These are phyloP conservation scores for Malassezia nana DNA, from an alignment of 1,284 basidiomycete species.

Conservation along the genomic window DNA sequence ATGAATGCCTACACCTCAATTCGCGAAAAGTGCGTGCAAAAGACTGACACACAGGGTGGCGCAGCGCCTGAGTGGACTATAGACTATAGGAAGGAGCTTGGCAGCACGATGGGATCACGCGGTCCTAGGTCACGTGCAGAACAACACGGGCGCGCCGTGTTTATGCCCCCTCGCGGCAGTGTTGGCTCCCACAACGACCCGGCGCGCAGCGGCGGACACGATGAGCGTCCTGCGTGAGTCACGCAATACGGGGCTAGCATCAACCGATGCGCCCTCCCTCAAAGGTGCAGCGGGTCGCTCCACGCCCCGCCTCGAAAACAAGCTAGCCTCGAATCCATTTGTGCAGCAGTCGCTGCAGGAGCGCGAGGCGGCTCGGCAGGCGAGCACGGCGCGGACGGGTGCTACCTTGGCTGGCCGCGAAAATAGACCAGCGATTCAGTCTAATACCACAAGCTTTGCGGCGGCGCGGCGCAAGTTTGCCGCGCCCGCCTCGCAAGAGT, in stretches of 20 bases:
- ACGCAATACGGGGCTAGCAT: not conserved
- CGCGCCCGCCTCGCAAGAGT: slow-evolving; percentile 6
- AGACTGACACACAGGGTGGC: slow-evolving; percentile 4
- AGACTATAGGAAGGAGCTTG: no score
- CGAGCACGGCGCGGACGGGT: not conserved
- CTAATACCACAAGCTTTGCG: slow-evolving; percentile 6
- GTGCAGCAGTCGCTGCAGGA: slow-evolving; percentile 3
- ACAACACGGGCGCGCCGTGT: slow-evolving; percentile 6
- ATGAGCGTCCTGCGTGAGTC: slow-evolving; percentile 18
- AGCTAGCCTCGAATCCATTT: slow-evolving; percentile 8
- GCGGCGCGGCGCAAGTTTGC: slow-evolving; percentile 14
- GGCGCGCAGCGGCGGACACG: not conserved
- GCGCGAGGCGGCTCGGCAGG: not conserved
- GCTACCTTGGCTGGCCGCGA: not conserved
- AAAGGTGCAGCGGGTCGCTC: not conserved
- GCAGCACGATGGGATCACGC: slow-evolving; percentile 13
- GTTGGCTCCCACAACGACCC: not conserved
- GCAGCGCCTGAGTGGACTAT: slow-evolving; percentile 17
- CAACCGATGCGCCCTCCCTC: not conserved
- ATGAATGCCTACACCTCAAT: slow-evolving; percentile 48
- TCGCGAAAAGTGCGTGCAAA: slow-evolving; percentile 23
- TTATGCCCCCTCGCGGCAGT: slow-evolving; percentile 2
- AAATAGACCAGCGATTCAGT: not conserved
- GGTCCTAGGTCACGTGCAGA: slow-evolving; percentile 2
- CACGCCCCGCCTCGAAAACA: not conserved